Conservation (phyloP, 805 yeast species). For the Lipomyces yamadae region DNA sequence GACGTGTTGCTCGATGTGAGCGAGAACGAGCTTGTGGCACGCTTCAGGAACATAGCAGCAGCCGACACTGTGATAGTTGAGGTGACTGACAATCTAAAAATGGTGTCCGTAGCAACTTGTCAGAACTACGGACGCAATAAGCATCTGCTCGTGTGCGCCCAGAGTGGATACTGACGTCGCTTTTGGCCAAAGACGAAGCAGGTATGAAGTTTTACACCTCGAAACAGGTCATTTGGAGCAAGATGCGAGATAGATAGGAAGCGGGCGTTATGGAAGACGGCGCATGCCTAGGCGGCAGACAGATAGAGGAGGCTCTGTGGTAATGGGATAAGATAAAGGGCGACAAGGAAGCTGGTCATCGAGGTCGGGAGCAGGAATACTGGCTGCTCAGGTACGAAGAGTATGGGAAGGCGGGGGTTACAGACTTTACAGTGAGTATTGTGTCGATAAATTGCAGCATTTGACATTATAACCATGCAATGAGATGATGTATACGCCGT, state of each 20-base stretch:
- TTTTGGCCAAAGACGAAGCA: background rate
- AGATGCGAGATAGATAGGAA: background rate
- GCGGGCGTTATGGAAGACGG: background rate
- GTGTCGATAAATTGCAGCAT: too few relatives aligned
- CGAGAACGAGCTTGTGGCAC: slow-evolving; percentile 18
- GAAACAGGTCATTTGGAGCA: background rate
- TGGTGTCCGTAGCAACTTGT: background rate
- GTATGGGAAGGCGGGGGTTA: too few relatives aligned
- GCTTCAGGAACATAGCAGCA: slow-evolving; percentile 24
- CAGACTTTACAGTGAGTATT: too few relatives aligned
- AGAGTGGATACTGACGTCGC: background rate
- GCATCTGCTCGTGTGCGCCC: background rate
- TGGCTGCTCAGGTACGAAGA: background rate
- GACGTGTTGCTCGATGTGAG: slow-evolving; percentile 4
- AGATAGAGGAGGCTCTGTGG: background rate
- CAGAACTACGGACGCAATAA: background rate
- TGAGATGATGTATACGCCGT: too few relatives aligned
- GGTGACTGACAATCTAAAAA: background rate
- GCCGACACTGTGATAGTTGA: background rate
- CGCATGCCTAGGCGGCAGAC: background rate
- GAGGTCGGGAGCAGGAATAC: background rate
- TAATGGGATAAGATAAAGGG: background rate
- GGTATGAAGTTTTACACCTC: background rate
- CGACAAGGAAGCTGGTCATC: background rate
- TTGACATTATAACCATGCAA: too few relatives aligned